Conservation (phyloP, 306 rosid genomes). For the Prunus fruticosa region DNA sequence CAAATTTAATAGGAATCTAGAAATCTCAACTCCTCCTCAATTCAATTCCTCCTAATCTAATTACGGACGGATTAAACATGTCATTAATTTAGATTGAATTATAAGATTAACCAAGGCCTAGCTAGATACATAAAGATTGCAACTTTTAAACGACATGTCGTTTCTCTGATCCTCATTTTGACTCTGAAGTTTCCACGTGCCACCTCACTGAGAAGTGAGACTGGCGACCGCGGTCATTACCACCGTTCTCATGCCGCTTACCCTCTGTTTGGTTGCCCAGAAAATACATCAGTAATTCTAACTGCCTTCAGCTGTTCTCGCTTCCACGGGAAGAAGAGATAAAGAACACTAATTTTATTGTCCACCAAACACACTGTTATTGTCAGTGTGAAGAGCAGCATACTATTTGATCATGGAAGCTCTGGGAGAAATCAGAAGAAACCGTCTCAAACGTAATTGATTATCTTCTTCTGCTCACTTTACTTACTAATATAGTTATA, state of each 20-base stretch:
- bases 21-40: too few relatives aligned
- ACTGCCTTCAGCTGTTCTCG: not conserved
- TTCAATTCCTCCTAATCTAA: too few relatives aligned
- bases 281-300: not conserved
- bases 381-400: not conserved
- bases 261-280: not conserved
- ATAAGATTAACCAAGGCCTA: too few relatives aligned
- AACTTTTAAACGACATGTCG: not conserved
- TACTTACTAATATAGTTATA: not conserved
- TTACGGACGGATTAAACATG: too few relatives aligned
- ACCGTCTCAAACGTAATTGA: slow-evolving; percentile 1
- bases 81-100: too few relatives aligned
- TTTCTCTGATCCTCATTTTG: not conserved
- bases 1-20: too few relatives aligned
- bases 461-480: slow-evolving; percentile 4
- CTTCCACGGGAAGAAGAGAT: not conserved
- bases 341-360: not conserved
- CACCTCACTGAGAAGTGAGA: not conserved
- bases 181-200: not conserved
- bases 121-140: too few relatives aligned
- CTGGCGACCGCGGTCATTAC: not conserved
- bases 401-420: slow-evolving; percentile 4
- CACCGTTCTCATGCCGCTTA: not conserved
- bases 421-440: slow-evolving; percentile 14
- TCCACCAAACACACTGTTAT: not conserved